Base-by-base conservation (phyloP, 2,329 filamentous ascomycete species). In the Ascochyta lentis region DNA sequence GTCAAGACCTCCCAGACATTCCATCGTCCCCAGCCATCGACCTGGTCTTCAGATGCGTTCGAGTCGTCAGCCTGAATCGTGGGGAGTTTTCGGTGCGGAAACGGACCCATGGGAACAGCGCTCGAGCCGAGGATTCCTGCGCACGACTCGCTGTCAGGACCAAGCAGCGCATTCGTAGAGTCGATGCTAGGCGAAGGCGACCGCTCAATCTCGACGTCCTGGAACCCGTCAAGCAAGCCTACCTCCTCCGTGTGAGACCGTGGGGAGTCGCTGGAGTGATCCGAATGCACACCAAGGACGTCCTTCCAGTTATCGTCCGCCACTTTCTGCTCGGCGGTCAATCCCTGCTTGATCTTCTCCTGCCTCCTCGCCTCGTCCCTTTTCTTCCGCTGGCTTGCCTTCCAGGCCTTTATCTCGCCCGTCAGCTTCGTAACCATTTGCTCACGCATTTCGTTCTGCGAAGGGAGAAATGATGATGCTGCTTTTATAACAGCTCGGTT, bases 401-500 rank as follows among this genome's bases (percentile, higher is more conserved):
- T 12, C 44, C 31, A 38, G 2, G 9, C 35, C 12, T 37, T 38
- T 8, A 38, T 5, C 19, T 51, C 40, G 6, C 12, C 40, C 6
- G 24, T 24, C 24, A 51, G 48, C 19, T 51, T 37, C 19, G 16
- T 24, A 7, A 43, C 12, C 31, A 35, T 37, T n/a, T 44, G 40
- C 26, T 29, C 40, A 7, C 7, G 10, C 6, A 24, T 10, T 1
- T 44, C 16, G 40, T 33, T 19, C 19, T 15, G 33, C 3, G 13
- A 13, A 1, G 22, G 34, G 16, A 29, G 16, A 3, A 54, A 45
- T 7, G 19, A 39, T 4, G 3, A 3, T 13, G 24, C 35, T 4
- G 34, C 46, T n/a, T n/a, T 40, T 23, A 54, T 37, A 16, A 44
- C n/a, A 6, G 37, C 52, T 3, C 16, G 33, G 23, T 54, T 54